These are phyloP conservation scores for Biscogniauxia sp. DNA, from an alignment of 2,329 filamentous ascomycete species.

Conservation along the genomic window DNA sequence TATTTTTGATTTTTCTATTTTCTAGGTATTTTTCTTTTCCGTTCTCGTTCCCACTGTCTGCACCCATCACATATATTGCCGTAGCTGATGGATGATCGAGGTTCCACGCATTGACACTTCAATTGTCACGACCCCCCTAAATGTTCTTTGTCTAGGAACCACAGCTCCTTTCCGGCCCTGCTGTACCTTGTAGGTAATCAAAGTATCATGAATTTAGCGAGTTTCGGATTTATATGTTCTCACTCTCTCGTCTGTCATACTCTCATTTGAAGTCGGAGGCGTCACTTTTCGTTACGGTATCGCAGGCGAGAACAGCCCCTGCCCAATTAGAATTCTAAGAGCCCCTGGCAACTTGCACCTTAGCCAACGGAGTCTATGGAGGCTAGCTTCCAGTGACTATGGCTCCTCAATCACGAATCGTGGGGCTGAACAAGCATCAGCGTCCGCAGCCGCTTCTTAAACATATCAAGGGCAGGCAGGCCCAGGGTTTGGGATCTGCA, in stretches of 20 bases:
- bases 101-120: not conserved
- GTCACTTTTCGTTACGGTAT: not conserved
- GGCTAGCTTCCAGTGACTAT: not conserved
- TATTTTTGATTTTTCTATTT: too few relatives aligned
- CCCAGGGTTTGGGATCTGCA: constrained; percentile 1
- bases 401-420: constrained; percentile 4
- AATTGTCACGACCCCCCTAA: not conserved
- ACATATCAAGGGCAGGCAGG: constrained; percentile 7
- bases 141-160: not conserved
- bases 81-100: not conserved
- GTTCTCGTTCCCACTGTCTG: not conserved
- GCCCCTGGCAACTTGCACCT: not conserved
- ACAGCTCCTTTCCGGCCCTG: not conserved
- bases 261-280: not conserved
- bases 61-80: not conserved
- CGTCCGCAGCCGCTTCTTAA: constrained; percentile 13
- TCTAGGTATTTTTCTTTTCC: not conserved
- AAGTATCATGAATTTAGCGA: not conserved
- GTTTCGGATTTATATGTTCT: not conserved
- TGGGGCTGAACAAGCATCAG: constrained; percentile 17
- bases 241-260: not conserved
- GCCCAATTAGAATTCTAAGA: too few relatives aligned
- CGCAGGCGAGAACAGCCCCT: too few relatives aligned
- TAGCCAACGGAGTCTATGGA: not conserved
- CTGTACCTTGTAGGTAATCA: not conserved